These are phyloP conservation scores for Cytospora piceicola DNA, from an alignment of 2,329 filamentous ascomycete genomes.

Conservation along the genomic window DNA sequence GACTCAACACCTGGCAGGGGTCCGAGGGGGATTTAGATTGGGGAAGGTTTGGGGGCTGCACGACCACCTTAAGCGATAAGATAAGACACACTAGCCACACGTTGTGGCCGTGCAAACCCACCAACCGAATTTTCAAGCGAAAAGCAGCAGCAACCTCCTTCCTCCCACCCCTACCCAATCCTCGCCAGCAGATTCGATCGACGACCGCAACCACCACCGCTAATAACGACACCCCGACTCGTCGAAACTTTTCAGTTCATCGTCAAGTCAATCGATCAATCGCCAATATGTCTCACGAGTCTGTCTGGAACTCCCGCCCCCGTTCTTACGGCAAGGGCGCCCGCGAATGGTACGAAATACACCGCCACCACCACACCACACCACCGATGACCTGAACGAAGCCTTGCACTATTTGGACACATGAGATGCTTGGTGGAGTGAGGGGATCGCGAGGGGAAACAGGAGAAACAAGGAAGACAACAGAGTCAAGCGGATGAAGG, in stretches of 20 bases:
- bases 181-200: conserved; percentile 27
- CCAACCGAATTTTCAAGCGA: conserved; percentile 34
- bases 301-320: conserved; percentile 98
- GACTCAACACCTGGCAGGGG: too few species aligned
- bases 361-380: conserved; percentile 1
- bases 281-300: conserved; percentile 76
- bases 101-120: conserved; percentile 28
- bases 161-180: conserved; percentile 25
- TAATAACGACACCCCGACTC: conserved; percentile 28
- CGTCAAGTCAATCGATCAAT: conserved; percentile 32
- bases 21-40: too few species aligned
- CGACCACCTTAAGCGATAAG: conserved; percentile 25
- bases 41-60: too few species aligned
- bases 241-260: conserved; percentile 37
- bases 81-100: conserved; percentile 11
- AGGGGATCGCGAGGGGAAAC: background rate
- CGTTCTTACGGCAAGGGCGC: conserved; percentile 97
- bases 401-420: conserved; percentile 11
- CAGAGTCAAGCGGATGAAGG: conserved; percentile 27
- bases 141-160: conserved; percentile 31
- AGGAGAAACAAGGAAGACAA: conserved; percentile 15
- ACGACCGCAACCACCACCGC: conserved; percentile 29
- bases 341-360: conserved; percentile 80
- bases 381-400: background rate
- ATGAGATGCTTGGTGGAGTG: background rate